phyloP scores from a whole-genome alignment of 192 early-diverging fungal species.

The Gonapodya prolifera region DNA sequence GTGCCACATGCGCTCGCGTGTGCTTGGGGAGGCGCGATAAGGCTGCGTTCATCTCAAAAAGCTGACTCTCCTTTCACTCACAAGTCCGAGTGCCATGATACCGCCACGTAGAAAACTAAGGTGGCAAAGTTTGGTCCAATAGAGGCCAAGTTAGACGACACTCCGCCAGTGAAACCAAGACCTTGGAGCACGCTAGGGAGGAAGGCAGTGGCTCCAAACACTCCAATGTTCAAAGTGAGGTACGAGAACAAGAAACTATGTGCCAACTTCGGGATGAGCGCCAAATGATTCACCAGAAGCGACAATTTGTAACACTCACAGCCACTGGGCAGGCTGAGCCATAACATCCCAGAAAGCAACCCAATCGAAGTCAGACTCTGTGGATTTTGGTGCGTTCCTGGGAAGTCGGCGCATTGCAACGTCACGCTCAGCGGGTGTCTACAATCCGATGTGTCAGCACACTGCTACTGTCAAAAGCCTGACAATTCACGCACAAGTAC shows the following conservation, averaged over 20 bases:
- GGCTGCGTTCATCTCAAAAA: not conserved
- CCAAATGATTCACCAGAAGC: too few species aligned
- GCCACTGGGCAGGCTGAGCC: not conserved
- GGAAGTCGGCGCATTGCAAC: not conserved
- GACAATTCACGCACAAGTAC: too few species aligned
- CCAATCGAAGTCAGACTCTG: not conserved
- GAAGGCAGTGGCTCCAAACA: not conserved
- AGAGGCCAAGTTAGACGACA: not conserved
- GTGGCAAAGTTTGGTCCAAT: not conserved
- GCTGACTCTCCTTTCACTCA: not conserved
- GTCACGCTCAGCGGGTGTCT: not conserved
- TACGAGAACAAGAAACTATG: not conserved
- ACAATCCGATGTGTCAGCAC: too few species aligned
- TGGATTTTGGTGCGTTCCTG: not conserved
- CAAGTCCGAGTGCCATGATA: slow-evolving; percentile 2
- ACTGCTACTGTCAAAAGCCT: too few species aligned
- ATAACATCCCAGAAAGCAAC: not conserved
- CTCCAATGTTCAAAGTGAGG: not conserved
- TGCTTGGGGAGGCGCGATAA: not conserved
- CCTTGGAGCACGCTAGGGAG: not conserved
- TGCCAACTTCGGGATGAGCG: too few species aligned
- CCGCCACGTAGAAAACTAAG: not conserved
- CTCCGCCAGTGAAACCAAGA: not conserved
- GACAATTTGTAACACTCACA: not conserved
- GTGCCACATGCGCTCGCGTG: not conserved